These are phyloP conservation scores for Aspergillus thermomutatus DNA, from an alignment of 2,329 filamentous ascomycete genomes.

Conservation along the genomic window DNA sequence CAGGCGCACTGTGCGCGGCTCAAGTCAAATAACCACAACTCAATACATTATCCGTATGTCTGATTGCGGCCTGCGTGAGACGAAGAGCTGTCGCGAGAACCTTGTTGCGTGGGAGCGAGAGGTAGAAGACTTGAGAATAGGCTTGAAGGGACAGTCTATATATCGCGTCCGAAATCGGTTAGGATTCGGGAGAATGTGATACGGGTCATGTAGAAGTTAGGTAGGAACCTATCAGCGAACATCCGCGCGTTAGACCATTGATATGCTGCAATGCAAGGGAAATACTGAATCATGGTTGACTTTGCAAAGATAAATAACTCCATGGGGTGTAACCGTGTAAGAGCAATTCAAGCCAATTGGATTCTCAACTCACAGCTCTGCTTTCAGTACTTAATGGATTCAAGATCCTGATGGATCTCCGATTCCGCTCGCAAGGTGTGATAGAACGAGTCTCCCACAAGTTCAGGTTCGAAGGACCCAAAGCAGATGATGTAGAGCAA, in stretches of 20 bases:
- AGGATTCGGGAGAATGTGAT: too few relatives aligned
- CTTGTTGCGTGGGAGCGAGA: background rate
- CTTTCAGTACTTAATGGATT: background rate
- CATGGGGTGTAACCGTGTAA: background rate
- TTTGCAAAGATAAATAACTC: background rate
- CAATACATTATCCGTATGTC: background rate
- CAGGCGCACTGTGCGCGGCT: background rate
- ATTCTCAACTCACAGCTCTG: background rate
- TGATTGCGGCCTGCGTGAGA: background rate
- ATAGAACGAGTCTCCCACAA: background rate
- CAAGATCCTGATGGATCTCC: background rate
- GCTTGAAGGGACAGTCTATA: background rate
- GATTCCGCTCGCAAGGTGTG: background rate
- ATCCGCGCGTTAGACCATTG: background rate
- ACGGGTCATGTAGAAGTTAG: background rate
- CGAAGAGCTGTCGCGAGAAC: too few relatives aligned
- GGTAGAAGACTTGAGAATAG: background rate
- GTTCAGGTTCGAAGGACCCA: background rate
- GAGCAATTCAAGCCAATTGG: background rate
- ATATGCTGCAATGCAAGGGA: background rate
- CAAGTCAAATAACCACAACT: background rate
- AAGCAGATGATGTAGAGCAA: background rate
- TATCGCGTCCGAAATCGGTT: background rate
- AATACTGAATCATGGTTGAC: background rate
- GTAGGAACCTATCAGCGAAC: background rate